phyloP scores from a whole-genome alignment of 306 rosid genomes.

The Abrus precatorius region DNA sequence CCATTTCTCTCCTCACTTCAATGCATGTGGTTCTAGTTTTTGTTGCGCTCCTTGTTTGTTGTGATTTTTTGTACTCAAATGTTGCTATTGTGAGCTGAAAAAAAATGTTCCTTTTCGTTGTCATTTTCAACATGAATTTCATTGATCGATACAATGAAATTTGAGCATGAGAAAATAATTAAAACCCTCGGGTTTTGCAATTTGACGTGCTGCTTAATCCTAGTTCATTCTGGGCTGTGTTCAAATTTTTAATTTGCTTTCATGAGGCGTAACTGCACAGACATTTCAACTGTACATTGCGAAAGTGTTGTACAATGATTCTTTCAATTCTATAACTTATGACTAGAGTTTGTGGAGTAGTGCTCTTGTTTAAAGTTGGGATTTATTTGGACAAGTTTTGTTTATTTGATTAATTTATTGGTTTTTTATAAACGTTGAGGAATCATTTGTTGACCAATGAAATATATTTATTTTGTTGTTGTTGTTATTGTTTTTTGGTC shows the following conservation, averaged over 20 bases:
- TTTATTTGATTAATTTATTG: conserved; percentile 1
- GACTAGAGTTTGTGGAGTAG: conserved; percentile 8
- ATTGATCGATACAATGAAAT: conserved; percentile 19
- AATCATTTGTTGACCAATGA: conserved; percentile 16
- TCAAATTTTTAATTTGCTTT: neutral
- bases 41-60: neutral
- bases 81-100: conserved; percentile 27
- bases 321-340: conserved; percentile 26
- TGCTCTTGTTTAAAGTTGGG: conserved; percentile 26
- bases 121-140: conserved; percentile 44
- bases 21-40: conserved; percentile 40
- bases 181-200: neutral
- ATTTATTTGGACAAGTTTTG: conserved; percentile 8
- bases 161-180: conserved; percentile 11
- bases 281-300: conserved; percentile 8
- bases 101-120: conserved; percentile 34
- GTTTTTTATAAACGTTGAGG: conserved; percentile 8
- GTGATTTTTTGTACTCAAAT: conserved; percentile 29
- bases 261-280: conserved; percentile 11
- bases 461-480: neutral
- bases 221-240: neutral
- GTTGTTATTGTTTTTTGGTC: conserved; percentile 39
- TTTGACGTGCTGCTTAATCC: conserved; percentile 27
- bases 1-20: conserved; percentile 32
- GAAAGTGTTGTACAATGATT: neutral